These are phyloP conservation scores for Quercus rubra DNA, from an alignment of 306 rosid species.

Conservation along the genomic window DNA sequence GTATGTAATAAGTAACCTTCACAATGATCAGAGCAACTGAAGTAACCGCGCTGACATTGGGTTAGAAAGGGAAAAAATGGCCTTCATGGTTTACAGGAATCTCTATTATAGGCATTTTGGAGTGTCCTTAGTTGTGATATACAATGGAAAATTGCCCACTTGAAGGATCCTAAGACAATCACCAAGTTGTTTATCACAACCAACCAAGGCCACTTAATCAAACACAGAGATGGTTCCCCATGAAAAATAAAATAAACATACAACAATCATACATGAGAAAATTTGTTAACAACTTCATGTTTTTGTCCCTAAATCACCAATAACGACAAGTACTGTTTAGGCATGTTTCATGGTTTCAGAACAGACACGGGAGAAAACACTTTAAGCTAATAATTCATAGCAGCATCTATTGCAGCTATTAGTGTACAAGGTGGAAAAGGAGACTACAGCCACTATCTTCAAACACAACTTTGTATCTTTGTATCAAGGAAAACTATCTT, in stretches of 20 bases:
- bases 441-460: slow-evolving; percentile 32
- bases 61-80: no score
- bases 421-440: slow-evolving; percentile 41
- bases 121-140: no score
- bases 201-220: no score
- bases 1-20: no score
- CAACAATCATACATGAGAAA: background rate
- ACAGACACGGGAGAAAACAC: slow-evolving; percentile 3
- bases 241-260: background rate
- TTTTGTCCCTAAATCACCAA: background rate
- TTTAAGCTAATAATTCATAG: slow-evolving; percentile 30
- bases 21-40: no score
- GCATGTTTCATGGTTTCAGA: slow-evolving; percentile 25
- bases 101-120: no score
- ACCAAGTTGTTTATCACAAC: no score
- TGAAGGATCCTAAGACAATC: no score
- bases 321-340: background rate
- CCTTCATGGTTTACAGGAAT: no score
- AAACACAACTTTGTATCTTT: slow-evolving; percentile 41
- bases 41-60: no score
- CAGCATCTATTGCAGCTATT: slow-evolving; percentile 28
- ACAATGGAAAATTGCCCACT: no score
- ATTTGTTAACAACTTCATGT: background rate
- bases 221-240: no score
- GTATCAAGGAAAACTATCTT: slow-evolving; percentile 33